Evolutionary conservation across 129 eudicot genomes (phyloP), one percentile per base, ranked within the genome.

Genomic region (Ambrosia artemisiifolia): DNA sequence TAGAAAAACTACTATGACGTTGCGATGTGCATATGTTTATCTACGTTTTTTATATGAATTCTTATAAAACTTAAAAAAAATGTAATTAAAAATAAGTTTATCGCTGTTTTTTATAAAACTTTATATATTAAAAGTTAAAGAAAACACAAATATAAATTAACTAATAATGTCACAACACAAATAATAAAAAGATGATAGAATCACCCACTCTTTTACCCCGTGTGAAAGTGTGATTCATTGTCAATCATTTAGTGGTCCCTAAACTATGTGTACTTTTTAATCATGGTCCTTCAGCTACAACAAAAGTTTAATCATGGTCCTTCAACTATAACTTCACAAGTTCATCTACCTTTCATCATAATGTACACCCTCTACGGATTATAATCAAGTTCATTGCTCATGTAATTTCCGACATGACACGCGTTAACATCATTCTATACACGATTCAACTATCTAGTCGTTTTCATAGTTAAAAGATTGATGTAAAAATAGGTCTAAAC

Each of bases 221-320:
- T 20, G 64, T 55, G 17, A 2, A 13, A 9, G 57, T 42, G 59
- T 66, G 67, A 56, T 76, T 44, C 53, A 47, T 60, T 42, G 82
- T 71, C 71, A 78, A 78, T 78, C 72, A 72, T 78, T 70, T 42
- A 53, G 72, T 71, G 82, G 82, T 71, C 77, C 70, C 67, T 63
- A 42, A 63, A 78, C 59, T 63, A 42, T 78, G 30, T 51, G 38
- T 18, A 43, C 60, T 53, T 53, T 50, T 16, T 63, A 38, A 51
- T 63, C 32, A 70, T 78, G 77, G 77, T 78, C 76, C 82, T 78
- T 70, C 7, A 48, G 36, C 66, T 78, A 78, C 65, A 70, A 70
- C 30, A 12, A 43, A 63, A 18, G 32, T 63, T 7, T 17, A 70
- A 24, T 42, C 38, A 65, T 71, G 57, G 76, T 70, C 60, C 76